Conservation (phyloP, 2,329 filamentous ascomycete species). For the Sporothrix luriei region DNA sequence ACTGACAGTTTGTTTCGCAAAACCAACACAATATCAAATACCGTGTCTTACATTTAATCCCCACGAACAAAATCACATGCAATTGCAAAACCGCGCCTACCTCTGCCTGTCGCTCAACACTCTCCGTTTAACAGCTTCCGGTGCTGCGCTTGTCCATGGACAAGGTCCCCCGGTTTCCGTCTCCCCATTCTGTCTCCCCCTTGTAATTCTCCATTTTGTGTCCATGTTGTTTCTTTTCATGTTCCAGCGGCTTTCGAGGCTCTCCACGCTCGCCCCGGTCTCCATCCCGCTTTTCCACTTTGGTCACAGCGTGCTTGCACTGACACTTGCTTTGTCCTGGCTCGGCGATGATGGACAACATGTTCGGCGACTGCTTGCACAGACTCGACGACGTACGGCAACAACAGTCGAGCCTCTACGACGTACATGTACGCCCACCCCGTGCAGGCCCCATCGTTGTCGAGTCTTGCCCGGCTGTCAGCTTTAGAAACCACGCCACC, state of each 20-base stretch:
- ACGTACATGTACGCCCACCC: too few species aligned
- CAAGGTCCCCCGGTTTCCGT: background rate
- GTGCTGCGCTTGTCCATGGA: background rate
- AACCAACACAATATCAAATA: background rate
- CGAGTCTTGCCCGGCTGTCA: background rate
- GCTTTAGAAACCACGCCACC: too few species aligned
- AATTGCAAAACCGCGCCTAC: background rate
- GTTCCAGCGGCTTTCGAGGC: background rate
- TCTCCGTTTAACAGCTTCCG: constrained; percentile 3
- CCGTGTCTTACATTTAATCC: background rate
- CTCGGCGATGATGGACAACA: background rate
- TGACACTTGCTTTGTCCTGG: background rate
- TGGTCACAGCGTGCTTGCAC: too few species aligned
- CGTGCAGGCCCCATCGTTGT: background rate
- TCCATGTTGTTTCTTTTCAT: background rate
- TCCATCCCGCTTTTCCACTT: background rate
- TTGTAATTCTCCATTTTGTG: too few species aligned
- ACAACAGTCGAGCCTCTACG: background rate
- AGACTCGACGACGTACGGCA: background rate
- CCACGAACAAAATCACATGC: background rate
- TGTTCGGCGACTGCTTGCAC: background rate
- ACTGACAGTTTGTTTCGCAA: background rate
- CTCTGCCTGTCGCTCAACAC: background rate
- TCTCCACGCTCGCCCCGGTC: too few species aligned
- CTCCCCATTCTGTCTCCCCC: background rate